A percentile compares a stretch with the other conserved stretches of the same genome.
Conservation (phyloP, 2,329 filamentous ascomycete species). For the Penicillium rolfsii region DNA sequence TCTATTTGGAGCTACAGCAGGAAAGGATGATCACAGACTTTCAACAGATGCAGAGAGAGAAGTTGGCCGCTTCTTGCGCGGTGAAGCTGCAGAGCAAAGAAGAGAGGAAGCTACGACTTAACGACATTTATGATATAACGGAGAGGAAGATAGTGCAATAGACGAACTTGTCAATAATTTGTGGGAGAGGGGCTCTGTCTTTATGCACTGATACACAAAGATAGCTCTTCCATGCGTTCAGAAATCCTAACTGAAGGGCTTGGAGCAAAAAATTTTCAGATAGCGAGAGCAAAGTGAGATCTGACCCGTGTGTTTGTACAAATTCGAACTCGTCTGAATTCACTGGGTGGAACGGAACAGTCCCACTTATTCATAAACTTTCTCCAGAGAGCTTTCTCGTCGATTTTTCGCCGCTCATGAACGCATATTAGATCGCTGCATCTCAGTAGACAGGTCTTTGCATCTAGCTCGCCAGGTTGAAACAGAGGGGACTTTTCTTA, state of each 20-base stretch:
- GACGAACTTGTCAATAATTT: background rate
- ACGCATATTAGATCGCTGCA: background rate
- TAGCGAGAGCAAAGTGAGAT: background rate
- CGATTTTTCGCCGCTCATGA: background rate
- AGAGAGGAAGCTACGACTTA: constrained; percentile 16
- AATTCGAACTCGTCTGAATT: background rate
- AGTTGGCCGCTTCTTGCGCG: constrained; percentile 56
- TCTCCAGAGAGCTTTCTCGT: background rate
- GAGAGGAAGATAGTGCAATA: background rate
- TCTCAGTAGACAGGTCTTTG: background rate
- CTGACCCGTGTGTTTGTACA: background rate
- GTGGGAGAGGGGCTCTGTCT: background rate
- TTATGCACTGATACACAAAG: background rate
- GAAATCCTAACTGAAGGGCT: background rate
- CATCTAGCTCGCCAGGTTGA: background rate
- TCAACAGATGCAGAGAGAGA: constrained; percentile 45
- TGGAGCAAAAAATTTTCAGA: background rate
- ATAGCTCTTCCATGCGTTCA: background rate
- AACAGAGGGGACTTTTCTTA: background rate
- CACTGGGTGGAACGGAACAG: no score
- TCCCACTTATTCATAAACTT: no score
- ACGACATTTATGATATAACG: background rate
- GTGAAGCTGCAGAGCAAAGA: constrained; percentile 58
- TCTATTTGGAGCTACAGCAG: constrained; percentile 68
- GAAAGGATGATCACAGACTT: constrained; percentile 25